phyloP scores from a whole-genome alignment of 768 basidiomycete genomes.

The Psilocybe sp. region DNA sequence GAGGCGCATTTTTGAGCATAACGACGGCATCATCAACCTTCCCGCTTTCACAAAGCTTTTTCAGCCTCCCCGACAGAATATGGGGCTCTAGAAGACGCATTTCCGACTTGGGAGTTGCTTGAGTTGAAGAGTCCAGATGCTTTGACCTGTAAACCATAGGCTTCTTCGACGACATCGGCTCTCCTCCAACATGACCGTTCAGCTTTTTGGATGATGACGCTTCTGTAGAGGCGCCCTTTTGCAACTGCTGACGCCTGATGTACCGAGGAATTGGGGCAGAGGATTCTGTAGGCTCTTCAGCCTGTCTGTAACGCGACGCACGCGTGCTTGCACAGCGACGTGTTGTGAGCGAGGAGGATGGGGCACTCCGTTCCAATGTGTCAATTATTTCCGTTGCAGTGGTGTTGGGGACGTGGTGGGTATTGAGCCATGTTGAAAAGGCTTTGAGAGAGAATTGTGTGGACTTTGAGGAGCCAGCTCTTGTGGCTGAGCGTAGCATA shows the following conservation, averaged over 20 bases:
- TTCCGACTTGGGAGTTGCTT: slow-evolving; percentile 23
- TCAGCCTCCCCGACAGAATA: slow-evolving; percentile 56
- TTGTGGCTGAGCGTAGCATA: too few species aligned
- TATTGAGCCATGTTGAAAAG: slow-evolving; percentile 18
- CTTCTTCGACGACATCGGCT: slow-evolving; percentile 9
- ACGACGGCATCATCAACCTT: slow-evolving; percentile 61
- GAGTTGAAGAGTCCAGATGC: slow-evolving; percentile 33
- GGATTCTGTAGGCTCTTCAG: slow-evolving; percentile 4
- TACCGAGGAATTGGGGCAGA: slow-evolving; percentile 17
- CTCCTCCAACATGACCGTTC: not conserved
- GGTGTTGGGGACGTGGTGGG: slow-evolving; percentile 9
- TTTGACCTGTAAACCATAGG: slow-evolving; percentile 31
- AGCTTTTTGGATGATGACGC: not conserved
- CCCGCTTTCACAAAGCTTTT: slow-evolving; percentile 51
- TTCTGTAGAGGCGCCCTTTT: not conserved
- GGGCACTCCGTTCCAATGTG: not conserved
- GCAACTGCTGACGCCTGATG: slow-evolving; percentile 13
- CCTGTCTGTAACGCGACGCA: not conserved
- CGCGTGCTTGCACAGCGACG: slow-evolving; percentile 17
- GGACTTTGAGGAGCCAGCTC: slow-evolving; percentile 1
- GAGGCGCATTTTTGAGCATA: slow-evolving; percentile 66
- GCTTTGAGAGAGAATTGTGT: slow-evolving; percentile 7
- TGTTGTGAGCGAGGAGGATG: slow-evolving; percentile 1
- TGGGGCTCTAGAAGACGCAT: slow-evolving; percentile 57
- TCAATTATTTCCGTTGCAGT: not conserved